Conservation (phyloP, 768 basidiomycete species). For the Kwoniella sp. region DNA sequence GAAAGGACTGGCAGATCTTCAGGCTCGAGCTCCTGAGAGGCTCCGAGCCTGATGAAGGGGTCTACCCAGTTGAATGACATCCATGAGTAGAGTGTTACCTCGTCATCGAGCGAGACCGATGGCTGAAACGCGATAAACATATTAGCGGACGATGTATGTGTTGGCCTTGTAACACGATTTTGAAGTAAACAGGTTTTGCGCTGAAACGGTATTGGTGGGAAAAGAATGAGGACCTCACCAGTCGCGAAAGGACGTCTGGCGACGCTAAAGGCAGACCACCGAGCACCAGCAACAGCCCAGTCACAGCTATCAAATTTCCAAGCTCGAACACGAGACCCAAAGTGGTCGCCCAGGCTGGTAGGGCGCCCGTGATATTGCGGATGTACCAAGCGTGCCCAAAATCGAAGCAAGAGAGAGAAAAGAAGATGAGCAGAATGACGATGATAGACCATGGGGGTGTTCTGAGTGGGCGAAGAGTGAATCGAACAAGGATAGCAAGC, state of each 20-base stretch:
- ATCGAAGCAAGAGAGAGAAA: slow-evolving; percentile 28
- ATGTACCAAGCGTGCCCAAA: slow-evolving; percentile 37
- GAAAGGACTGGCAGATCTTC: slow-evolving; percentile 51
- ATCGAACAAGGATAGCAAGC: slow-evolving; percentile 29
- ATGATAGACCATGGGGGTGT: slow-evolving; percentile 45
- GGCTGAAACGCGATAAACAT: slow-evolving; percentile 14
- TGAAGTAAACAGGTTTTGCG: no score
- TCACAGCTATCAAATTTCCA: slow-evolving; percentile 21
- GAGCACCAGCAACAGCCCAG: slow-evolving; percentile 29
- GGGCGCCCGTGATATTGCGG: slow-evolving; percentile 15
- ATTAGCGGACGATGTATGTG: background rate
- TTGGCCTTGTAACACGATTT: background rate
- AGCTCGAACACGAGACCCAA: slow-evolving; percentile 29
- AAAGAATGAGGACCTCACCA: slow-evolving; percentile 29
- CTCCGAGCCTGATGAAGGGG: slow-evolving; percentile 44
- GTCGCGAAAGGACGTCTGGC: slow-evolving; percentile 32
- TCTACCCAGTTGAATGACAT: slow-evolving; percentile 53
- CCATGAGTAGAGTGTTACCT: slow-evolving; percentile 48
- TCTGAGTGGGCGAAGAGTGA: slow-evolving; percentile 28
- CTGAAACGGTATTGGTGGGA: no score
- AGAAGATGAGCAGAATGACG: slow-evolving; percentile 31
- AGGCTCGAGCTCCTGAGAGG: slow-evolving; percentile 42
- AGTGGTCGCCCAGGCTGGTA: slow-evolving; percentile 37
- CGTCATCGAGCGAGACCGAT: slow-evolving; percentile 42
- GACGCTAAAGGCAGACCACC: slow-evolving; percentile 38